Base-by-base conservation (phyloP, 768 basidiomycete species). In the Imleria badia region DNA sequence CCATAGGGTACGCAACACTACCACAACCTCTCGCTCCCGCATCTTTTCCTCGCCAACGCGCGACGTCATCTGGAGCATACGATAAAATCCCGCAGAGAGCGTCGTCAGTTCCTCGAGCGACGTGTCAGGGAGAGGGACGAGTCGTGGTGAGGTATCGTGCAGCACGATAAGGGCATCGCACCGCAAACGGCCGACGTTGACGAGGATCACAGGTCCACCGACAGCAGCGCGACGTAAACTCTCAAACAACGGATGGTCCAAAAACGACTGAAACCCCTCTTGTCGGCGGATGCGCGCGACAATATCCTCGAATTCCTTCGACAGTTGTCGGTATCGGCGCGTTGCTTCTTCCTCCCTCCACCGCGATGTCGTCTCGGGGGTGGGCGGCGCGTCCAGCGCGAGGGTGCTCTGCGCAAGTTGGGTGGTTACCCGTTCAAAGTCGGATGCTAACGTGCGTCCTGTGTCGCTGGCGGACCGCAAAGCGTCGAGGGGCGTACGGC, bases 111-210 rank as follows among this genome's bases (percentile, higher is more conserved):
- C 56, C 1, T 46, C 46, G 20, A 60, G 53, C 1, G 61, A 56
- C 12, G 59, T 48, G 26, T 51, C 15, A 1, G 55, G 58, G 33
- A 68, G 66, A 10, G 63, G 59, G 6, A 68, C 55, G 20, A 58
- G 58, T 35, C 53, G 60, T 0, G 66, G 68, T 3, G 59, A 33
- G 10, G 52, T 54, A 11, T 59, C 54, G 12, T 60, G 39, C n/a
- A 63, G 39, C 22, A 76, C 60, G 13, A 76, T 70, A 26, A 78
- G 26, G 0, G 74, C 76, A 52, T 78, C 74, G 35, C 74, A 78
- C n/a, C 73, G 63, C 34, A 26, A 52, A 11, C 31, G 23, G 52
- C 64, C 59, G 23, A 67, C 54, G 36, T 76, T 78, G 43, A 78
- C 60, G 15, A 78, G 52, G 19, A 76, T 69, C n/a, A 74, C 65